Base-by-base conservation (phyloP, 306 rosid genomes). In the Fagus sylvatica region DNA sequence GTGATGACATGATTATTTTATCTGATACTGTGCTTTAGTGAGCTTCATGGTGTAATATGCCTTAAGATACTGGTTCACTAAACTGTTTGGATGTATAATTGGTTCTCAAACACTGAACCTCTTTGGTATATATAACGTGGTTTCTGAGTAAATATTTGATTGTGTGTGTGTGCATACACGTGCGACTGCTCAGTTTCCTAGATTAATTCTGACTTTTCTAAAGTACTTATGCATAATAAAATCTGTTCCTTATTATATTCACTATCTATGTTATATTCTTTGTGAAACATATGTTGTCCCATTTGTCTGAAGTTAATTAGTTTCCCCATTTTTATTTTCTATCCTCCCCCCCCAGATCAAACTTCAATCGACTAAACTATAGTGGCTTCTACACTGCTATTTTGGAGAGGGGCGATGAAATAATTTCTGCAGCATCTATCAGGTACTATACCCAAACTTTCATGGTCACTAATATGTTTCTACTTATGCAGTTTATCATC, bases 321-420 rank as follows among this genome's bases (percentile, higher is more conserved):
- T 40, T 67, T 49, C 53, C 41, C 6, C 39, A 55, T 72, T 19
- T 53, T 65, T 54, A 22, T 69, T 86, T 86, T 2, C 51, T 46
- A 8, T 46, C 28, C 28, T 10, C 3, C 15, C 11, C 9, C 51
- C 13, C 37, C 86, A 96, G 99, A 74, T 96, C 99, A 72, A 96
- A 96, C 88, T 96, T 96, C 81, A 88, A 82, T 84, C 89, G 99
- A 74, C 83, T 96, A 84, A 96, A 80, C 76, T 96, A 87, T 69
- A 73, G 86, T 85, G 98, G 98, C 79, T 96, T 96, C 87, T 96
- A 91, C 78, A 83, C 99, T 75, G 99, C 91, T 75, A 85, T 93
- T 77, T 87, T 96, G 89, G 99, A 96, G 88, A 87, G 90, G 79
- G 99, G 99, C 65, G 99, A 93, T 89, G 99, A 96, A 80, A 86